Conservation (phyloP, 2,329 filamentous ascomycete genomes). For the Cladosporium sphaerospermum region DNA sequence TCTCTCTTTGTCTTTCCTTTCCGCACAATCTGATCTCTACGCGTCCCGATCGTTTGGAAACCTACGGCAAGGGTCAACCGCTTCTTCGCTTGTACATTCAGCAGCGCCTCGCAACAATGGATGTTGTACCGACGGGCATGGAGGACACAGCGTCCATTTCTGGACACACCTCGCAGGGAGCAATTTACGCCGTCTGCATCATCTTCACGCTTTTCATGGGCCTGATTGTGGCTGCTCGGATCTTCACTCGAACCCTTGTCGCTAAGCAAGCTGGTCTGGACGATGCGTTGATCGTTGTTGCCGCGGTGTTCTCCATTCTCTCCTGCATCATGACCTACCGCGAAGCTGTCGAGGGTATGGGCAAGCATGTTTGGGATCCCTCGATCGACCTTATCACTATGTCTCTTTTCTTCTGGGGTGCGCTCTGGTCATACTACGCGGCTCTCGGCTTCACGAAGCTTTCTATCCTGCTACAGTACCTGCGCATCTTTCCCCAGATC, state of each 20-base stretch:
- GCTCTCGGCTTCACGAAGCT: slow-evolving; percentile 37
- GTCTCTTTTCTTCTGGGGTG: slow-evolving; percentile 13
- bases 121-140: neutral
- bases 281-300: slow-evolving; percentile 1
- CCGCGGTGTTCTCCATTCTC: neutral
- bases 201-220: slow-evolving; percentile 4
- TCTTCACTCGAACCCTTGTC: slow-evolving; percentile 2
- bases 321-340: slow-evolving; percentile 6
- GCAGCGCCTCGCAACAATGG: too few relatives aligned
- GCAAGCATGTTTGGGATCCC: slow-evolving; percentile 7
- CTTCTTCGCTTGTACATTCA: neutral
- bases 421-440: slow-evolving; percentile 37
- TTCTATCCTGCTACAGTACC: slow-evolving; percentile 44
- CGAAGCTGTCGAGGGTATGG: slow-evolving; percentile 2
- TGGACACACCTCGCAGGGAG: slow-evolving; percentile 1
- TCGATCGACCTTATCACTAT: neutral
- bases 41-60: neutral
- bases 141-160: slow-evolving; percentile 4
- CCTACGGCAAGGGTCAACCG: neutral
- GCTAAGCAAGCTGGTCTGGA: slow-evolving; percentile 7
- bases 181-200: slow-evolving; percentile 3
- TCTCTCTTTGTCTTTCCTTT: neutral
- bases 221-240: slow-evolving; percentile 6
- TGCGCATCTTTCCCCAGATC: slow-evolving; percentile 39
- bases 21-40: neutral